phyloP scores from a whole-genome alignment of 768 basidiomycete genomes.

The Tricholoma furcatifolium region DNA sequence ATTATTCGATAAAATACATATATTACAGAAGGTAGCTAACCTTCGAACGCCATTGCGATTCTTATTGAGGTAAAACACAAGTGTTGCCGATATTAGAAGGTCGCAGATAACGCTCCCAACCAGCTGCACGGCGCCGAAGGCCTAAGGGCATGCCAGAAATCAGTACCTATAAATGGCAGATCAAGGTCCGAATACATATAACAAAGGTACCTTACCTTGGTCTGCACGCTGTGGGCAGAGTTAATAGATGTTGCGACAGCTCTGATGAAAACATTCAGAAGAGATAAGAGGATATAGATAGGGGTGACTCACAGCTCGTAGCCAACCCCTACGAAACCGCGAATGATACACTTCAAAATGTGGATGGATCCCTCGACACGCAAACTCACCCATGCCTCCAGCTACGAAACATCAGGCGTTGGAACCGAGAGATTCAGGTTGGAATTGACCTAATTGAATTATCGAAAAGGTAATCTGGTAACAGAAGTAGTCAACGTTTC shows the following conservation, averaged over 20 bases:
- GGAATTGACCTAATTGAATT: background rate
- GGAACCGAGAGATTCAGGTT: background rate
- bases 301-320: background rate
- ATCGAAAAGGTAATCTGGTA: background rate
- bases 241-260: conserved; percentile 1
- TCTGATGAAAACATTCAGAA: background rate
- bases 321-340: background rate
- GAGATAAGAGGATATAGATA: too few species aligned
- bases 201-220: background rate
- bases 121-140: conserved; percentile 2
- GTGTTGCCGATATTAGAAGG: conserved; percentile 1
- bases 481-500: background rate
- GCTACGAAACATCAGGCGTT: background rate
- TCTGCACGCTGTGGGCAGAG: background rate
- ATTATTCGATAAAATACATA: background rate
- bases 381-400: conserved; percentile 2
- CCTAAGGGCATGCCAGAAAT: background rate
- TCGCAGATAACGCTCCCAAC: conserved; percentile 7
- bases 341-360: background rate
- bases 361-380: background rate
- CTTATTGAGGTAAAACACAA: conserved; percentile 4
- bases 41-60: conserved; percentile 3
- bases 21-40: background rate
- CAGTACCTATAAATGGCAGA: too few species aligned
- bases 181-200: background rate